These are phyloP conservation scores for Arthrobotrys entomopaga DNA, from an alignment of 2,329 filamentous ascomycete species.

Conservation along the genomic window DNA sequence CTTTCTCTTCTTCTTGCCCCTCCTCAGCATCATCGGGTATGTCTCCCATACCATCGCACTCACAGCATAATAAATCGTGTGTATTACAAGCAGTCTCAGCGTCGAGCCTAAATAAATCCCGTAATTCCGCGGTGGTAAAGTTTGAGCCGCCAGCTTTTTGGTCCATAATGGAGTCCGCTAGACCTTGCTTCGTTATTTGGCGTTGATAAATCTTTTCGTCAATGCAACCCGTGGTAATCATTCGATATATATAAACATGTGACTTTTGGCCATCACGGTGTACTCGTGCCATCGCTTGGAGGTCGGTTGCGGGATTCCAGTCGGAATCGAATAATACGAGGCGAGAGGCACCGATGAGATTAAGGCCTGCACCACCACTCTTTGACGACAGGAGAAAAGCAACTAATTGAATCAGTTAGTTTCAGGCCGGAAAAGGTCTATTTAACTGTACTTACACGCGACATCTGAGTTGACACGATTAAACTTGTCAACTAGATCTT, in stretches of 20 bases:
- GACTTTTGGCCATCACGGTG: constrained; percentile 77
- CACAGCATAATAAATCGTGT: constrained; percentile 73
- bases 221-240: constrained; percentile 74
- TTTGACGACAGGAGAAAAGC: constrained; percentile 79
- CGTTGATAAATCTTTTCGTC: constrained; percentile 81
- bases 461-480: constrained; percentile 65
- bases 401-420: constrained; percentile 64
- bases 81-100: constrained; percentile 72
- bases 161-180: constrained; percentile 77
- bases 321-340: constrained; percentile 78
- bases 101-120: constrained; percentile 74
- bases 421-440: neutral
- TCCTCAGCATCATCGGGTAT: constrained; percentile 59
- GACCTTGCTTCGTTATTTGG: constrained; percentile 75
- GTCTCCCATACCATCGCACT: constrained; percentile 69
- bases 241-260: constrained; percentile 75
- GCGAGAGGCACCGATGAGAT: constrained; percentile 76
- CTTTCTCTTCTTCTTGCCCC: constrained; percentile 60
- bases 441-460: constrained; percentile 47
- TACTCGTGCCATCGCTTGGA: constrained; percentile 79
- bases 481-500: constrained; percentile 76
- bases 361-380: constrained; percentile 75
- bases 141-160: constrained; percentile 70
- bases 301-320: constrained; percentile 79
- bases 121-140: constrained; percentile 74